Evolutionary conservation across 305 asterid genomes (phyloP), one percentile per base, ranked within the genome.

Genomic region (Euphrasia arctica): DNA sequence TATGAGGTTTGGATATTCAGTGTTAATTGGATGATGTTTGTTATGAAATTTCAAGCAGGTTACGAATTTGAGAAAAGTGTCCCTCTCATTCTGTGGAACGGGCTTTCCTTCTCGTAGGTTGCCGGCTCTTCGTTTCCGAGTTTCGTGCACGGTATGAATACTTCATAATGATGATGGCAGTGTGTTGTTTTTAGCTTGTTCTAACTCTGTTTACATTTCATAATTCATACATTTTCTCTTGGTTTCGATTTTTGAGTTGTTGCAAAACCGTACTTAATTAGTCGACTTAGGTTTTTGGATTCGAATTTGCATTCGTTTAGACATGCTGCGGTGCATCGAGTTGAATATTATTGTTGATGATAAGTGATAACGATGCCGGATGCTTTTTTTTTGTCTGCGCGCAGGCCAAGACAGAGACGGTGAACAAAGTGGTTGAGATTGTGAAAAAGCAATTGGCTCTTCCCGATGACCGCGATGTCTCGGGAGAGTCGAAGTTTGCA

Each of bases 371-470:
- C 11, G 11, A 51, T 51, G 27, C 22, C 1, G 57, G 25, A 22
- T 52, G n/a, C 10, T 9, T 52, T 52, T 32, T 51, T 39, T 1
- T 39, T 5, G 60, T 18, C 22, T 66, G 57, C 43, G 77, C 11
- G 8, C 85, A 89, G 97, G 98, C 98, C 55, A 89, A 85, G 39
- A 85, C 93, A 13, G 98, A 92, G 75, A 92, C 98, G 0, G 96
- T 92, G 70, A 72, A 66, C 15, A 89, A 91, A 75, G 98, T 91
- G 54, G 82, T 86, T 42, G 77, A 73, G 60, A 91, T 91, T 65
- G 98, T 91, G 79, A 89, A 77, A 75, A 87, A 87, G 80, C 98
- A 91, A 58, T 78, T 91, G 79, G 98, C 98, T 65, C 96, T 92
- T 64, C 51, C 86, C 11, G 82, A 49, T 1, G 84, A 83, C 34